Evolutionary conservation across 2,329 filamentous ascomycete genomes (phyloP).

Genomic region (Proliferodiscus dingleyae): DNA sequence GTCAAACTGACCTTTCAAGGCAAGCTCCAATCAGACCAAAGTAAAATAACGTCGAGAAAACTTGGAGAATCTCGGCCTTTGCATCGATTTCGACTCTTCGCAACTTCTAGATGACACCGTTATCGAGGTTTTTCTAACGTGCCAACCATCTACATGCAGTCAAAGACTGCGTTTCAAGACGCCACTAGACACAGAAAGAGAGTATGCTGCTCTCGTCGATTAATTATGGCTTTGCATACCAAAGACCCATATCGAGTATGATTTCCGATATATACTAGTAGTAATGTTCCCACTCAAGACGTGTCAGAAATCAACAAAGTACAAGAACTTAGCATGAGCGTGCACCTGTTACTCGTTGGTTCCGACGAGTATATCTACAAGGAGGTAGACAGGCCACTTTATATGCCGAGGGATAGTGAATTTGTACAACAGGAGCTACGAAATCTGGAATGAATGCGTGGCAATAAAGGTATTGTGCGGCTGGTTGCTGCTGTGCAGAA

Average conservation of each 20-base stretch:
- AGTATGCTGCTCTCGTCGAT: conserved; percentile 14
- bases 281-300: conserved; percentile 11
- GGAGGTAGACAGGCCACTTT: conserved; percentile 21
- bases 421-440: conserved; percentile 23
- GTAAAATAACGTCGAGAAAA: conserved; percentile 9
- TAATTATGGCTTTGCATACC: conserved; percentile 11
- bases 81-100: conserved; percentile 15
- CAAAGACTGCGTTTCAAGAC: conserved; percentile 14
- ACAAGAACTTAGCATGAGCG: conserved; percentile 15
- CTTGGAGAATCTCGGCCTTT: conserved; percentile 17
- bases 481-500: conserved; percentile 21
- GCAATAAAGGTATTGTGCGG: conserved; percentile 15
- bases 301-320: conserved; percentile 16
- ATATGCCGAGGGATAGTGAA: conserved; percentile 22
- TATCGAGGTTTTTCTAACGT: conserved; percentile 12
- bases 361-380: conserved; percentile 23
- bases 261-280: conserved; percentile 11
- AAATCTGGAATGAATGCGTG: conserved; percentile 20
- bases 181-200: conserved; percentile 11
- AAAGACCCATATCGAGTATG: conserved; percentile 17
- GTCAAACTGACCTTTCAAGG: conserved; percentile 15
- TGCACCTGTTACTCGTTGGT: conserved; percentile 8
- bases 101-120: conserved; percentile 16
- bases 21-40: conserved; percentile 15
- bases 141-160: conserved; percentile 4